Percentiles rank a stretch among this genome's conserved stretches.
Evolutionary conservation across 768 basidiomycete species (phyloP).

Genomic region (Astraeus odoratus): DNA sequence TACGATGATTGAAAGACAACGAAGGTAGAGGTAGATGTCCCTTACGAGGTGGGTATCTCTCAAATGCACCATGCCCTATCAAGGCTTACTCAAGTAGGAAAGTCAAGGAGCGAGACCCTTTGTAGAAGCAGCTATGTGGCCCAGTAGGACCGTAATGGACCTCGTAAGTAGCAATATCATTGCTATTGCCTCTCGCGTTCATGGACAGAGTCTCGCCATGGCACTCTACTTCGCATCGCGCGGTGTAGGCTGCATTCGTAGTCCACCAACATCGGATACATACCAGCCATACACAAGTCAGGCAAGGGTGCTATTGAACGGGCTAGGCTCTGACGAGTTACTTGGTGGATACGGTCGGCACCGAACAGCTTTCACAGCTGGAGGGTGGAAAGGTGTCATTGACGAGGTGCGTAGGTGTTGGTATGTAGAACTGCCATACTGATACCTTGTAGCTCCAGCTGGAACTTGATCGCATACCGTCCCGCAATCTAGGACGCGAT

Average conservation of each 20-base stretch:
- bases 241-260: slow-evolving; percentile 57
- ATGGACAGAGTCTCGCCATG: slow-evolving; percentile 73
- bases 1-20: not conserved
- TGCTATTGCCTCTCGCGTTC: not conserved
- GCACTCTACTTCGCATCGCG: slow-evolving; percentile 92
- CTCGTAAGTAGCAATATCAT: slow-evolving; percentile 44
- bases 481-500: slow-evolving; percentile 87
- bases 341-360: slow-evolving; percentile 93
- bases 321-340: slow-evolving; percentile 92
- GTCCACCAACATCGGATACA: slow-evolving; percentile 24
- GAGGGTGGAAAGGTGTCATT: slow-evolving; percentile 72
- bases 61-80: not conserved
- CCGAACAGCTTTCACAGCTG: slow-evolving; percentile 59
- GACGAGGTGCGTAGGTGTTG: slow-evolving; percentile 58
- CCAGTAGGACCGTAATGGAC: slow-evolving; percentile 84
- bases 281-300: slow-evolving; percentile 53
- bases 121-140: slow-evolving; percentile 72
- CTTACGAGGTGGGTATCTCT: slow-evolving; percentile 52
- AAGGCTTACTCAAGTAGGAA: slow-evolving; percentile 41
- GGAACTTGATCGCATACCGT: slow-evolving; percentile 82
- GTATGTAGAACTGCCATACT: not conserved
- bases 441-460: slow-evolving; percentile 62
- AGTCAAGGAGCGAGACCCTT: slow-evolving; percentile 45
- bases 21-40: slow-evolving; percentile 83
- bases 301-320: slow-evolving; percentile 82